Conservation (phyloP, 805 yeast genomes). For the Groenewaldozyma salmanticensis region DNA sequence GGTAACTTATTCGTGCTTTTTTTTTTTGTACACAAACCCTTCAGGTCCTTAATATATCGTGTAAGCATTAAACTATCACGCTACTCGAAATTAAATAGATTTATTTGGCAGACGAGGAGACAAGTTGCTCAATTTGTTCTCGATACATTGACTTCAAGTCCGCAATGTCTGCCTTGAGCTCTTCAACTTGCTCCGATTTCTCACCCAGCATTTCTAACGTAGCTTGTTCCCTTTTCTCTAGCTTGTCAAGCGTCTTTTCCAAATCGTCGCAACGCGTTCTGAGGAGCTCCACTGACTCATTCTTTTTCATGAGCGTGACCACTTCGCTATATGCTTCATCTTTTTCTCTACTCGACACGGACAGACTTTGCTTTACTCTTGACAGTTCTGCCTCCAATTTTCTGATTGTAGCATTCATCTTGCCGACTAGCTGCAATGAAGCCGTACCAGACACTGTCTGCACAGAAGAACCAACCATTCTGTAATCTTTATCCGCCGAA, state of each 20-base stretch:
- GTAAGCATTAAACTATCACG: too few species aligned
- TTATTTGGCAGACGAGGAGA: slow-evolving; percentile 28
- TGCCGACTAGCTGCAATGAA: slow-evolving; percentile 56
- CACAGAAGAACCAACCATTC: slow-evolving; percentile 9
- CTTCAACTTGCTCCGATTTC: slow-evolving; percentile 76
- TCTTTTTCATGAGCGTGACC: slow-evolving; percentile 44
- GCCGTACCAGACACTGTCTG: slow-evolving; percentile 22
- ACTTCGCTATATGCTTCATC: slow-evolving; percentile 62
- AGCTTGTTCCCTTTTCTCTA: slow-evolving; percentile 41
- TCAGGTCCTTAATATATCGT: too few species aligned
- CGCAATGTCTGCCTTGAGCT: slow-evolving; percentile 74
- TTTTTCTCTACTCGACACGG: slow-evolving; percentile 44
- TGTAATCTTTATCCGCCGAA: slow-evolving; percentile 1
- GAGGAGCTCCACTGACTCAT: slow-evolving; percentile 34
- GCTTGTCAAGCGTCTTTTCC: slow-evolving; percentile 25
- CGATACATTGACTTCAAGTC: slow-evolving; percentile 81
- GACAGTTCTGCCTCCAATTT: slow-evolving; percentile 71
- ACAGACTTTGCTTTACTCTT: slow-evolving; percentile 54
- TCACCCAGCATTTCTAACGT: slow-evolving; percentile 72
- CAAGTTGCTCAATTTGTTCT: slow-evolving; percentile 80
- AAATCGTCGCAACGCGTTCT: slow-evolving; percentile 29
- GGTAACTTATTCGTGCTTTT: too few species aligned
- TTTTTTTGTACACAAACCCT: too few species aligned
- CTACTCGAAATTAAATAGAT: background rate
- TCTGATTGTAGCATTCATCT: slow-evolving; percentile 66